Evolutionary conservation across 495 filamentous ascomycete genomes (phyloP), one percentile per base, ranked within the genome.

Genomic region (Haplographium delicatum): DNA sequence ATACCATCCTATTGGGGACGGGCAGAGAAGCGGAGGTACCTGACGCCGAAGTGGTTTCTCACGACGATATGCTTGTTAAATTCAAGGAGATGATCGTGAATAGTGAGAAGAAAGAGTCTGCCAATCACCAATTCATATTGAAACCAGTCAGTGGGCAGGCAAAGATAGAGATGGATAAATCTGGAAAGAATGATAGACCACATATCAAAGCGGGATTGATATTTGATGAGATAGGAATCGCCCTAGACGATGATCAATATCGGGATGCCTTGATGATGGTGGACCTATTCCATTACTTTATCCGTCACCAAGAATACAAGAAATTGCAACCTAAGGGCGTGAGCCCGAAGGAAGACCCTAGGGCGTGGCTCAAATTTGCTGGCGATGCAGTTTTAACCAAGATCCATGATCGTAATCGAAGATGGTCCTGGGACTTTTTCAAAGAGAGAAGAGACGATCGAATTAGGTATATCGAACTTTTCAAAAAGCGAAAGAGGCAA

Each of bases 201-300:
- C 91, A 89, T 60, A 83, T 95, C 70, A 96, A 96, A 69, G 87
- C 93, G 15, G 83, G 82, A 19, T 69, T 98, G 22, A 72, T 95
- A 7, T 98, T 98, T 59, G 88, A 98, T 59, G 93, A 98, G 62
- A 88, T 98, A 23, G 91, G 94, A 22, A 86, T 98, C 43, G 85
- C 97, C 15, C 73, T 98, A 15, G 93, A 98, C 62, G 90, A 97
- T 54, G 82, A 96, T 53, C 93, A 98, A 62, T 98, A 98, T 62
- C 86, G 94, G 19, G 93, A 98, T 72, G 87, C 83, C 1, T 69
- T 98, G 49, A 97, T 97, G 94, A 87, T 98, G 72, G 84, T 96
- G 6, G 93, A 98, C 63, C 78, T 96, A 4, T 97, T 98, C 72
- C 93, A 98, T 66, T 97, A 91, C 63, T 98, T 95, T 64, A 87